Base-by-base conservation (phyloP, 768 basidiomycete species). In the Sistotremastrum niveocremeum region DNA sequence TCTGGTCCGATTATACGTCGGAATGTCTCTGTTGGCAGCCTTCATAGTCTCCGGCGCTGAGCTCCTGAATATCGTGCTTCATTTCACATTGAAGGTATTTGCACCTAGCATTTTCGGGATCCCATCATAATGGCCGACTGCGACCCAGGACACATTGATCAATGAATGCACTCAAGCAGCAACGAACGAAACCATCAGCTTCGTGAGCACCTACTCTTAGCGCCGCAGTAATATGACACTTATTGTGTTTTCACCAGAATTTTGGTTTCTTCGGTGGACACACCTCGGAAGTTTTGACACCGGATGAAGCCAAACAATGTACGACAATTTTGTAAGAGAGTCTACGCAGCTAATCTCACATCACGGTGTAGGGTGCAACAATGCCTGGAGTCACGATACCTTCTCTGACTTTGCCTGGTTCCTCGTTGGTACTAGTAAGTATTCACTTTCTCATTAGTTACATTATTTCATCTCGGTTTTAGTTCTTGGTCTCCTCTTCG, bases 371-470 rank as follows among this genome's bases (percentile, higher is more conserved):
- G 86, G 73, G 65, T 91, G 88, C 58, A 62, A 63, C 6, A 51
- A 56, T 29, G 64, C 66, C 6, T 90, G 79, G 76, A 65, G 62
- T 51, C 76, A 68, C 36, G 74, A 76, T 49, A 84, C 84, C 1
- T 81, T 78, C 76, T 64, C 71, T 2, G 73, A 81, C 54, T 77
- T 91, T 50, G 51, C 85, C 32, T 68, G 70, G 39, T 67, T 87
- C 36, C 55, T 89, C 36, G 55, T 81, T 30, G 70, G 72, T 29
- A 63, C 73, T 36, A 28, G 86, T 87, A 58, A 51, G 79, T 60
- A 2, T 29, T 37, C 11, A 48, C 11, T 39, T 28, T 29, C n/a
- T 39, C 44, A 44, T 40, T 34, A 9, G n/a, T 7, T 11, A 34
- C 5, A 28, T 49, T 34, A 9, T 29, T 5, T 4, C 38, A 12